Conservation (phyloP, 2,329 filamentous ascomycete species). For the Pseudocercospora macadamiae region DNA sequence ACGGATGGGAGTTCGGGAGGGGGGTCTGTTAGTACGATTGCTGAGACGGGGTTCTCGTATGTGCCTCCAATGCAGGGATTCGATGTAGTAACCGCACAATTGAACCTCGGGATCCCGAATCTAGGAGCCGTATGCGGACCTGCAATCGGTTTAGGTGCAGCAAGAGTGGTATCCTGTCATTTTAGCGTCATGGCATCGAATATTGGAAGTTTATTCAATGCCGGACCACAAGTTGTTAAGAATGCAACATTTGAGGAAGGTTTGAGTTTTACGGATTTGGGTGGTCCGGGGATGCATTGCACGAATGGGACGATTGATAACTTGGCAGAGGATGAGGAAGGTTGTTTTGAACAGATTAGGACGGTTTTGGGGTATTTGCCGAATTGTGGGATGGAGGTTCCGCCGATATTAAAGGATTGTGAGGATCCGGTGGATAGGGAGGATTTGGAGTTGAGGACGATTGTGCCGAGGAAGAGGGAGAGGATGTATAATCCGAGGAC, state of each 20-base stretch:
- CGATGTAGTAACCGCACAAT: conserved; percentile 55
- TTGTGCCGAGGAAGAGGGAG: conserved; percentile 61
- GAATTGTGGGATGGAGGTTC: conserved; percentile 58
- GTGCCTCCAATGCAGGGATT: conserved; percentile 62
- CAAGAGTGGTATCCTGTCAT: conserved; percentile 63
- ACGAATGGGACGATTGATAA: conserved; percentile 70
- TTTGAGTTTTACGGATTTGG: conserved; percentile 60
- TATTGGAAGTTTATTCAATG: conserved; percentile 65
- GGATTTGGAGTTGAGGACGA: conserved; percentile 54
- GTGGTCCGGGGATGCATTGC: conserved; percentile 64
- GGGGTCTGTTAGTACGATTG: conserved; percentile 64
- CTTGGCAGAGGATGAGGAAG: conserved; percentile 61
- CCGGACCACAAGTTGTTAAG: conserved; percentile 65
- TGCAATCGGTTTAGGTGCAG: conserved; percentile 65
- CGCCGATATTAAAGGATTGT: conserved; percentile 49
- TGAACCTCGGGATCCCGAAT: conserved; percentile 67
- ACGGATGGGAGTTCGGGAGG: conserved; percentile 67
- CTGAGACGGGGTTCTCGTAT: conserved; percentile 60
- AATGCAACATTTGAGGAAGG: conserved; percentile 67
- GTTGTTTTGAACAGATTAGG: conserved; percentile 63
- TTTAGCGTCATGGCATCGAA: conserved; percentile 69
- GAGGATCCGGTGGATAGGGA: conserved; percentile 56
- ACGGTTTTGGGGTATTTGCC: conserved; percentile 62
- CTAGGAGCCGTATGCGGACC: conserved; percentile 65
- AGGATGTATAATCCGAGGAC: conserved; percentile 63